Evolutionary conservation across 257 asterid genomes (phyloP).

Genomic region (Solanum rostratum): DNA sequence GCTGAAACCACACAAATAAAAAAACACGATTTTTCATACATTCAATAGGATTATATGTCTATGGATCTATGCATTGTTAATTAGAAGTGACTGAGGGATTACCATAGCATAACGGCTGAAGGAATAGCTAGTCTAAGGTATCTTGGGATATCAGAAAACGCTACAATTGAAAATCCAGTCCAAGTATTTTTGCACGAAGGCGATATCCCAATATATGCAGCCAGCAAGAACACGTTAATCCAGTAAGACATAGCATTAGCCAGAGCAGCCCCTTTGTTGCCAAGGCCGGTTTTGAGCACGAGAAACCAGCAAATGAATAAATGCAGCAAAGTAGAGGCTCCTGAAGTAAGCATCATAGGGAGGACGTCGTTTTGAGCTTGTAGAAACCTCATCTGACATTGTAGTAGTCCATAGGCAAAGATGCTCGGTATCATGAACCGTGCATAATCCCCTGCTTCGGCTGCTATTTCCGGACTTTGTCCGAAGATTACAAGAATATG

Average conservation of each 20-base stretch:
- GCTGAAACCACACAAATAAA: constrained; percentile 14
- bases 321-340: constrained; percentile 39
- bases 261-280: constrained; percentile 65
- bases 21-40: neutral
- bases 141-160: constrained; percentile 30
- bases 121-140: constrained; percentile 55
- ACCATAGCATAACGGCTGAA: constrained; percentile 71
- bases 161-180: constrained; percentile 47
- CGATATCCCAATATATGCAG: constrained; percentile 24
- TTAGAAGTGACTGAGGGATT: neutral
- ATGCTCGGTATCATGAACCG: constrained; percentile 49
- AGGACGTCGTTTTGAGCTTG: constrained; percentile 18
- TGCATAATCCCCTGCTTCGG: constrained; percentile 35
- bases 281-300: constrained; percentile 41
- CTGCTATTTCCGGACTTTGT: constrained; percentile 24
- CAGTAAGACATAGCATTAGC: constrained; percentile 56
- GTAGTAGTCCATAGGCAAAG: constrained; percentile 56
- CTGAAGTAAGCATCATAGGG: constrained; percentile 55
- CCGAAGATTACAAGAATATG: constrained; percentile 20
- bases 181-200: constrained; percentile 48
- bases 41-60: neutral
- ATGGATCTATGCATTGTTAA: neutral
- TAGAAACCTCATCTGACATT: constrained; percentile 48
- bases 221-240: constrained; percentile 28
- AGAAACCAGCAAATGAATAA: constrained; percentile 46